Evolutionary conservation across 192 early-diverging fungal genomes (phyloP).

Genomic region (Spizellomyces punctatus): DNA sequence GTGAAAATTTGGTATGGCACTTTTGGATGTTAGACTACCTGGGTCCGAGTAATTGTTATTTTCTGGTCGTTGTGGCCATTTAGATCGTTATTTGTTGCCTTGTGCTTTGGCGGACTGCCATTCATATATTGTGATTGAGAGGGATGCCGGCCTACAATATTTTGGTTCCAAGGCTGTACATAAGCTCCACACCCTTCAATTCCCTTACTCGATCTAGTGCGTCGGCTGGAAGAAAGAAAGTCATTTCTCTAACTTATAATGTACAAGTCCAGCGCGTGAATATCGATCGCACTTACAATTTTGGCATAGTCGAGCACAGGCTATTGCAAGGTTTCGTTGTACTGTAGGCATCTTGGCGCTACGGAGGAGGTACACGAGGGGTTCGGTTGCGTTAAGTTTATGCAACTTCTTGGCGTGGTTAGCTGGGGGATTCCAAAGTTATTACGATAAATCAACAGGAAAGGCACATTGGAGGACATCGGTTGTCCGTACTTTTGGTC

Average conservation of each 20-base stretch:
- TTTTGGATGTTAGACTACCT: too few species aligned
- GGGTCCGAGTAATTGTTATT: too few species aligned
- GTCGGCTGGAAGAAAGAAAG: slow-evolving; percentile 6
- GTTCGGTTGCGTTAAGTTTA: neutral
- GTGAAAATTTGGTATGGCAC: too few species aligned
- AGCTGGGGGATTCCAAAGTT: neutral
- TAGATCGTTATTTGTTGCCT: too few species aligned
- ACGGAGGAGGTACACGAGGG: slow-evolving; percentile 15
- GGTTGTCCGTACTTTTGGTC: slow-evolving; percentile 5
- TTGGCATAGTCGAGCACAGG: slow-evolving; percentile 29
- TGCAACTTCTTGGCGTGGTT: slow-evolving; percentile 9
- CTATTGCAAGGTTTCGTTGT: slow-evolving; percentile 31
- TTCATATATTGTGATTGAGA: too few species aligned
- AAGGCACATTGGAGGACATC: neutral
- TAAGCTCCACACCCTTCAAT: slow-evolving; percentile 29
- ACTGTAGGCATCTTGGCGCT: neutral
- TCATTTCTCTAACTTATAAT: neutral
- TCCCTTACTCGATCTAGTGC: slow-evolving; percentile 13
- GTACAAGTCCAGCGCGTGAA: neutral
- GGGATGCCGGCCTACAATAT: neutral
- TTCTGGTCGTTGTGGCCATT: too few species aligned
- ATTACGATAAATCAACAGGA: too few species aligned
- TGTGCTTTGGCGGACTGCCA: too few species aligned
- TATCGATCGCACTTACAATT: neutral
- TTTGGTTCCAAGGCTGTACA: slow-evolving; percentile 26